A percentile compares a stretch with the other conserved stretches of the same genome.
These are phyloP conservation scores for Spiraea crenata DNA, from an alignment of 331 rosid species.

Conservation along the genomic window DNA sequence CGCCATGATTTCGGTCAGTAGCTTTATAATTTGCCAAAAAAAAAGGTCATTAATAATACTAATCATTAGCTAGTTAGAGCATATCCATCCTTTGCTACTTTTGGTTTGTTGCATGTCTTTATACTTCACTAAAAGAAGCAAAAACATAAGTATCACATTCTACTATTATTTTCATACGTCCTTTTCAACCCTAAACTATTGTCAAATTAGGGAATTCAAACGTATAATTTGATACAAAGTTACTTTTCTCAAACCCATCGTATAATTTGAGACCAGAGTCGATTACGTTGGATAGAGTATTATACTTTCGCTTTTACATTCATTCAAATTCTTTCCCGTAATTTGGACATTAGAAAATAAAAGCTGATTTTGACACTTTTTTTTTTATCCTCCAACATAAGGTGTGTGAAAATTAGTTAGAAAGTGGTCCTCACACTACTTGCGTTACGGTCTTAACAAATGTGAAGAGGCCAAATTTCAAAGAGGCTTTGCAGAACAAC, in stretches of 20 bases:
- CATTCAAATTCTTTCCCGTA: too few species aligned
- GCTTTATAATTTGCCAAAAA: not conserved
- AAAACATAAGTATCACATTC: not conserved
- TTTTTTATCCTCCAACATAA: too few species aligned
- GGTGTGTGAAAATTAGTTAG: too few species aligned
- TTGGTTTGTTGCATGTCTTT: not conserved
- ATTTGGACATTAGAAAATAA: too few species aligned
- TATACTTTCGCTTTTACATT: too few species aligned
- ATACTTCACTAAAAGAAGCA: too few species aligned
- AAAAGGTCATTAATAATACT: too few species aligned
- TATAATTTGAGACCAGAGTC: not conserved
- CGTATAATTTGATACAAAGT: not conserved
- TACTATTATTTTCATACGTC: not conserved
- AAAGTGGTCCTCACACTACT: not conserved
- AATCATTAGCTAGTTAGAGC: constrained; percentile 8
- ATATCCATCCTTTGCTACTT: not conserved
- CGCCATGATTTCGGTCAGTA: not conserved
- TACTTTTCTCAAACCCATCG: not conserved
- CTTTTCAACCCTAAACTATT: not conserved
- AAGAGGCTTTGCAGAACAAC: constrained; percentile 18
- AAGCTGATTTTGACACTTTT: too few species aligned
- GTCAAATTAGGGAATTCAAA: not conserved
- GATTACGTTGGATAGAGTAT: too few species aligned
- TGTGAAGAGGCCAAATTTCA: constrained; percentile 25
- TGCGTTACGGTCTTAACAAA: not conserved